Base-by-base conservation (phyloP, 106 monocot species). In the Cymbidium sinense region DNA sequence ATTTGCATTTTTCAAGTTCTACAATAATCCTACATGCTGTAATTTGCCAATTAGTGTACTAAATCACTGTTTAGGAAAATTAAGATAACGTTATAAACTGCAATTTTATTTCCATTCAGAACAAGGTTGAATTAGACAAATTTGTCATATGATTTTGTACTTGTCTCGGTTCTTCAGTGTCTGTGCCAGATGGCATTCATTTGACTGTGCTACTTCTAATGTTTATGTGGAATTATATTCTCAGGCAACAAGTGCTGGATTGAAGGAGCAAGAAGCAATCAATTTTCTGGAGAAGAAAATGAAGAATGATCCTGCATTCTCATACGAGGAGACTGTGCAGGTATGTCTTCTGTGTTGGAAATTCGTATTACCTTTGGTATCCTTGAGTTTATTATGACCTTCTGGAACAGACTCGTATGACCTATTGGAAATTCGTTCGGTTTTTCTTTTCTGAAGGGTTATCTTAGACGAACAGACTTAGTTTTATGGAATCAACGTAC, bases 231-330 rank as follows among this genome's bases (percentile, higher is more conserved):
- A 74, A 13, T 28, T 47, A 27, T 74, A 44, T 74, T 9, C 62
- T 64, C 77, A 98, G 96, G 96, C 94, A 50, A 98, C 96, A 44
- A 98, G 96, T 80, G 88, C 96, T 80, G 96, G 96, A 31, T 80
- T 98, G 33, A 98, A 98, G 70, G 96, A 98, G 85, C 96, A 98
- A 55, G 96, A 98, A 80, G 93, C 96, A 71, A 90, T 98, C 75
- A 98, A 98, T 77, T 98, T 98, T 80, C 81, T 98, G 82, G 96
- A 98, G 87, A 98, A 98, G 87, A 99, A 99, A 88, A 99, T 99
- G 98, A 99, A 99, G 88, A 95, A 92, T 74, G 90, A 90, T 79
- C 94, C 94, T 82, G 72, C 83, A 41, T 91, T 94, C 73, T 90
- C 94, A 76, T 99, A 92, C 74, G 92, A 95, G 3, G 98, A 99